Evolutionary conservation across 2,329 filamentous ascomycete species (phyloP), one percentile per base, ranked within the genome.

Genomic region (Colletotrichum sp.): DNA sequence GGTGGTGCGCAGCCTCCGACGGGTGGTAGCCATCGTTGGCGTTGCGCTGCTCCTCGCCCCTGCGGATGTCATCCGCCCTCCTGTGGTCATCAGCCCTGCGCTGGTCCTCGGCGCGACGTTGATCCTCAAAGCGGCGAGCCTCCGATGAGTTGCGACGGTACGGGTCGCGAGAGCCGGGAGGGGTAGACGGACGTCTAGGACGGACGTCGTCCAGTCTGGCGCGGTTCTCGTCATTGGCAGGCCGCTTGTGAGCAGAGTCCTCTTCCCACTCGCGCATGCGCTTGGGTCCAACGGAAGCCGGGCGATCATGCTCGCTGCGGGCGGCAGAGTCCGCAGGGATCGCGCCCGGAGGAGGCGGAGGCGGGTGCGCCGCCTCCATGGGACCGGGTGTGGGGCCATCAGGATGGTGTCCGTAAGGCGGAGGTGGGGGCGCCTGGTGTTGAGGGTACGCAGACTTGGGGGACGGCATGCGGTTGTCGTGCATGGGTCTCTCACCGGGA

Each of bases 201-300:
- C 93, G 92, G 82, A 95, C 91, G 80, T 98, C 96, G 52, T 98
- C 96, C 79, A 98, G 89, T 71, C 95, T 94, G 74, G 95, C 95
- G 59, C 96, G 93, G 78, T 91, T 95, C 84, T 98, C 96, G 7
- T 98, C 96, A 52, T 93, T 98, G 12, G 95, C 93, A 77, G 94
- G 92, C 87, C 98, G 98, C 88, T 98, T 98, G 60, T 90, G 89
- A 6, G 92, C 86, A 27, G 91, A 87, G 44, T 98, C 95, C 44
- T 96, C 94, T 79, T 98, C 97, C 96, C 97, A 98, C 81, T 98
- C 97, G 65, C 96, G 93, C 83, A 93, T 90, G 74, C 97, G 92
- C 89, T 99, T 99, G 73, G 94, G 92, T 5, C 91, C 91, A 13
- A 95, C 94, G 48, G 95, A 98, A 2, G 93, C 86, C 22, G 96